phyloP scores from a whole-genome alignment of 805 yeast species.

The Hanseniaspora valbyensis region DNA sequence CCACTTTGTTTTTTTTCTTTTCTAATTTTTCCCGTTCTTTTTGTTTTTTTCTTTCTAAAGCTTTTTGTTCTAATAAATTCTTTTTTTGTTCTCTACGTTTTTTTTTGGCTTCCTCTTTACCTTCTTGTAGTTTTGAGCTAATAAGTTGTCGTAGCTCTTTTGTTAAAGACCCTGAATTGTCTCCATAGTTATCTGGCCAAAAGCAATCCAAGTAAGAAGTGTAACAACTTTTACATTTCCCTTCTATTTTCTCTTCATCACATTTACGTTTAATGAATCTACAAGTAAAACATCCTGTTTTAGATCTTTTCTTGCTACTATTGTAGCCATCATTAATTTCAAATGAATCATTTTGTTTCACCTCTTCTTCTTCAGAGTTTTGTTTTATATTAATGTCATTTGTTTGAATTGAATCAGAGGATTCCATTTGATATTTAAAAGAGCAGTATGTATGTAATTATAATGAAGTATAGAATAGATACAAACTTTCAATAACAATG shows the following conservation, averaged over 20 bases:
- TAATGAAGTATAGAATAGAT: too few relatives aligned
- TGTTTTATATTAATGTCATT: too few relatives aligned
- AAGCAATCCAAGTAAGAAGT: slow-evolving; percentile 18
- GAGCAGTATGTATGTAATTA: too few relatives aligned
- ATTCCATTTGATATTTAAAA: too few relatives aligned
- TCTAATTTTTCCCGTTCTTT: not conserved
- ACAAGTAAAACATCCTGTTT: slow-evolving; percentile 21
- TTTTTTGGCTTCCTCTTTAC: slow-evolving; percentile 2
- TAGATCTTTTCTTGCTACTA: slow-evolving; percentile 17
- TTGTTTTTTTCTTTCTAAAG: not conserved
- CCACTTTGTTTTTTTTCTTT: not conserved
- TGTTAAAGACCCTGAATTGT: slow-evolving; percentile 18
- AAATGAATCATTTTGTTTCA: not conserved
- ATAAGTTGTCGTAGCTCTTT: slow-evolving; percentile 19
- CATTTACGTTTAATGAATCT: slow-evolving; percentile 20
- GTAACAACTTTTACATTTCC: slow-evolving; percentile 18
- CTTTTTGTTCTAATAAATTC: not conserved
- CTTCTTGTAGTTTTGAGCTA: slow-evolving; percentile 15
- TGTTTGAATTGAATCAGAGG: too few relatives aligned
- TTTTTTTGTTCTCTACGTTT: slow-evolving; percentile 7
- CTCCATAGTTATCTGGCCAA: slow-evolving; percentile 19
- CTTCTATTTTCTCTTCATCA: slow-evolving; percentile 19
- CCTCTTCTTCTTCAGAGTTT: not conserved
- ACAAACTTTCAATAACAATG: too few relatives aligned
- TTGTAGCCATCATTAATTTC: slow-evolving; percentile 11